Conservation (phyloP, 192 early-diverging fungal genomes). For the Podila verticillata region DNA sequence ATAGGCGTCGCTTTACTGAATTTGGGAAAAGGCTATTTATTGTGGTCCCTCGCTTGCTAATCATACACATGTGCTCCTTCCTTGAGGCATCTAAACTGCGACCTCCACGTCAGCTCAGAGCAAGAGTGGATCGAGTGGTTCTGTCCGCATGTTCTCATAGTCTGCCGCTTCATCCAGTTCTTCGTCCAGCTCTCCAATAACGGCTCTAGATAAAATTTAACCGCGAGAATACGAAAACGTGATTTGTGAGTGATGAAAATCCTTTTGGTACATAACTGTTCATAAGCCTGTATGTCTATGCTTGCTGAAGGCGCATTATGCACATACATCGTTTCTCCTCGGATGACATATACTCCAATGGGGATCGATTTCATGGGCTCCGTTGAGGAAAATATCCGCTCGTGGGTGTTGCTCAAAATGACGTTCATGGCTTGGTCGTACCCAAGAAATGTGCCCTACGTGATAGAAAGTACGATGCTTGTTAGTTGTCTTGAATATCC, state of each 20-base stretch:
- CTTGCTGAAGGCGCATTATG: too few relatives aligned
- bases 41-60: too few relatives aligned
- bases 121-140: constrained; percentile 33
- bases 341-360: constrained; percentile 51
- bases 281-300: too few relatives aligned
- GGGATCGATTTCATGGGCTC: constrained; percentile 43
- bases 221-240: neutral
- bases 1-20: too few relatives aligned
- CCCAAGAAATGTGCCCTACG: neutral
- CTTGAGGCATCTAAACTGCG: too few relatives aligned
- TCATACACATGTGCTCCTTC: too few relatives aligned
- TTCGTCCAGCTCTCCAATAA: constrained; percentile 41
- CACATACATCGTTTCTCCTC: constrained; percentile 45
- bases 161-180: constrained; percentile 43
- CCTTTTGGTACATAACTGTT: too few relatives aligned
- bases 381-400: constrained; percentile 50
- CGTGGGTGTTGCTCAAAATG: constrained; percentile 40
- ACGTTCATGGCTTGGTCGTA: constrained; percentile 47
- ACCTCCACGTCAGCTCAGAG: constrained; percentile 5
- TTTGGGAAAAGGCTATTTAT: too few relatives aligned
- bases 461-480: too few relatives aligned
- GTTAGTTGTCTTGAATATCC: too few relatives aligned
- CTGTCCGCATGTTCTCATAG: constrained; percentile 40
- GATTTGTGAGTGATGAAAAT: too few relatives aligned
- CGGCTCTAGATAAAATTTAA: constrained; percentile 17